Evolutionary conservation across 2,329 filamentous ascomycete genomes (phyloP).

Genomic region (Ceratocystis alfenasii): DNA sequence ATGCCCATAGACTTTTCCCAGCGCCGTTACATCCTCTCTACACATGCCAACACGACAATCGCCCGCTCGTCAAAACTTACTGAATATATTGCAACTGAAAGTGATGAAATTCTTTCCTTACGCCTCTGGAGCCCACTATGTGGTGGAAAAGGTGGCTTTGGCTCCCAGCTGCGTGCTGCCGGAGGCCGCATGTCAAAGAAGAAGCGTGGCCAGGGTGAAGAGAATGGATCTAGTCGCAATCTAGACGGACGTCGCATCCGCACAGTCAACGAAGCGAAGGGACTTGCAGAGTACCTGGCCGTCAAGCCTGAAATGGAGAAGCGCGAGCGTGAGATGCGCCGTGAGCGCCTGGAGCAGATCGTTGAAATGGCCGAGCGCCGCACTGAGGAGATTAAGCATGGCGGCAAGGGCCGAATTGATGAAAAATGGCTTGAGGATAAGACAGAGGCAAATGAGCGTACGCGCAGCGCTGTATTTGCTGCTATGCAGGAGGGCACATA

Average conservation of each 20-base stretch:
- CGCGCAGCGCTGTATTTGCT: slow-evolving; percentile 59
- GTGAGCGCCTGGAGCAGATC: slow-evolving; percentile 76
- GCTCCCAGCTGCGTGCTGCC: slow-evolving; percentile 88
- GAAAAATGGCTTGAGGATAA: slow-evolving; percentile 93
- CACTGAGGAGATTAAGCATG: slow-evolving; percentile 70
- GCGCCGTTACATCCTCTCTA: slow-evolving; percentile 64
- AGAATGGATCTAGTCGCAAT: slow-evolving; percentile 84
- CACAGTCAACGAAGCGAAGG: slow-evolving; percentile 90
- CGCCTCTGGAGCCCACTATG: slow-evolving; percentile 67
- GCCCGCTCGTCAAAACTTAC: slow-evolving; percentile 45
- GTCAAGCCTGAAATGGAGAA: slow-evolving; percentile 96
- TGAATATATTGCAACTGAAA: slow-evolving; percentile 43
- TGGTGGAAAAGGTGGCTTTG: slow-evolving; percentile 95
- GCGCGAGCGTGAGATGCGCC: slow-evolving; percentile 77
- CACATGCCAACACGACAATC: slow-evolving; percentile 63
- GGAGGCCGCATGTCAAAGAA: slow-evolving; percentile 97
- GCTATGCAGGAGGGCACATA: slow-evolving; percentile 55
- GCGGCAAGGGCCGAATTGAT: slow-evolving; percentile 57
- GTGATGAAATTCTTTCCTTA: slow-evolving; percentile 66
- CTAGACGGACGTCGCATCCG: slow-evolving; percentile 80
- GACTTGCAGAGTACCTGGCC: slow-evolving; percentile 83
- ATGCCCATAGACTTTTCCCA: slow-evolving; percentile 38
- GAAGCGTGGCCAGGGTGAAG: slow-evolving; percentile 69
- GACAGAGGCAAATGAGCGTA: slow-evolving; percentile 77
- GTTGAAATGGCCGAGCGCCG: slow-evolving; percentile 72